A percentile compares a stretch with the other conserved stretches of the same genome.
Conservation (phyloP, 768 basidiomycete genomes). For the Lactarius akahatsu region DNA sequence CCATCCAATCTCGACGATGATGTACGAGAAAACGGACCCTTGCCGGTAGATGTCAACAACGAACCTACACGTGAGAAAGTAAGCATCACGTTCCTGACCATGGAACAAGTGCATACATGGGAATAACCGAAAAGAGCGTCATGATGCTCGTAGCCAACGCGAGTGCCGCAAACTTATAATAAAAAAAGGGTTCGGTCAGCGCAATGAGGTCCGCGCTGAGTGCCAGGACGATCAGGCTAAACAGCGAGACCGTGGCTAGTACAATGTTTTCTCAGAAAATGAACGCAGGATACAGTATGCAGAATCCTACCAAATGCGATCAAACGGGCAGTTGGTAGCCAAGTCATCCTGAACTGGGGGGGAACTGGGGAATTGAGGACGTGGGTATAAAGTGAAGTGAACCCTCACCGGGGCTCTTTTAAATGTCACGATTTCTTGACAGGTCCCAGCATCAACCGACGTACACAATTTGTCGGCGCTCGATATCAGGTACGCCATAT, state of each 20-base stretch:
- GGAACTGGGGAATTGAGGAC: neutral
- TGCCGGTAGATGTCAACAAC: constrained; percentile 38
- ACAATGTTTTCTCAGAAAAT: neutral
- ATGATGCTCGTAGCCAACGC: constrained; percentile 35
- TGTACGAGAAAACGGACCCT: constrained; percentile 42
- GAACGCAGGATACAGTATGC: neutral
- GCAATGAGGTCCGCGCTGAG: constrained; percentile 35
- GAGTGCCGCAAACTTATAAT: constrained; percentile 33
- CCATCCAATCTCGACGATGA: constrained; percentile 41
- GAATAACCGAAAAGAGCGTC: constrained; percentile 35
- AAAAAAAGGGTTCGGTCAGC: constrained; percentile 23
- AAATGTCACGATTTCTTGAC: neutral
- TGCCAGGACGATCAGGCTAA: constrained; percentile 29
- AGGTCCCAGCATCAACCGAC: neutral
- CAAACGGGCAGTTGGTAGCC: neutral
- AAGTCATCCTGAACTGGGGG: constrained; percentile 7
- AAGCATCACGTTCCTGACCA: neutral
- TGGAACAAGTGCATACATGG: constrained; percentile 31
- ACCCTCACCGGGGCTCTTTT: neutral
- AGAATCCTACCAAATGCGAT: constrained; percentile 10
- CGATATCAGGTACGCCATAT: constrained; percentile 4
- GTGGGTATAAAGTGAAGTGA: neutral
- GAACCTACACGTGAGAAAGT: constrained; percentile 32
- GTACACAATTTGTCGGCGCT: neutral
- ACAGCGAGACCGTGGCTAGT: constrained; percentile 25